phyloP scores from a whole-genome alignment of 768 basidiomycete genomes.

The Kwoniella bestiolae region DNA sequence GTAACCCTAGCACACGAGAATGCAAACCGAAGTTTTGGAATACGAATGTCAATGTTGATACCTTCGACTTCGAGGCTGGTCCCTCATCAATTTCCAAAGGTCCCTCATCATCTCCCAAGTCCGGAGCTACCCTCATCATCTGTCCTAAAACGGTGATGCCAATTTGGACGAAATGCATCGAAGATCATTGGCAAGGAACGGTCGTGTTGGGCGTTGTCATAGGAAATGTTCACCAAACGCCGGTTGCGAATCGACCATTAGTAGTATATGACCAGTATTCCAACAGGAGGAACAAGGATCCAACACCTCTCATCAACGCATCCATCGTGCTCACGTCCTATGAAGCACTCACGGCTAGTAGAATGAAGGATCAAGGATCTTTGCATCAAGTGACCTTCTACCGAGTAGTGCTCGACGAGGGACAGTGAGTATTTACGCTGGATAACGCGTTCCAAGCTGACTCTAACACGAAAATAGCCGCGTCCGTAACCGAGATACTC shows the following conservation, averaged over 20 bases:
- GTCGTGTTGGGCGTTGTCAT: neutral
- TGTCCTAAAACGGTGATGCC: neutral
- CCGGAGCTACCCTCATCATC: conserved; percentile 1
- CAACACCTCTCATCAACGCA: neutral
- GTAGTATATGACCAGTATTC: neutral
- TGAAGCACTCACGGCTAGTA: neutral
- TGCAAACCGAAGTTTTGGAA: too few relatives aligned
- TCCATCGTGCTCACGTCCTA: conserved; percentile 3
- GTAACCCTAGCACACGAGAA: too few relatives aligned
- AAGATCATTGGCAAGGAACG: conserved; percentile 3
- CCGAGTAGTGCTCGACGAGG: conserved; percentile 4
- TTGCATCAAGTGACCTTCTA: neutral
- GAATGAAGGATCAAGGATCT: too few relatives aligned
- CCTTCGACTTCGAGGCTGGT: neutral
- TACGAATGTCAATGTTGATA: neutral
- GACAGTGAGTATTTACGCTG: neutral
- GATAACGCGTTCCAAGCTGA: neutral
- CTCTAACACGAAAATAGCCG: neutral
- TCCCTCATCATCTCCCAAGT: neutral
- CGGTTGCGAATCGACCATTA: neutral
- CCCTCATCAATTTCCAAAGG: neutral
- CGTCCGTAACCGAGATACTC: neutral
- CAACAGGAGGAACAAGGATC: neutral
- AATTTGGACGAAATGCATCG: neutral
- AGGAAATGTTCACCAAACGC: neutral